phyloP scores from a whole-genome alignment of 2,329 filamentous ascomycete species.

The Aspergillus fijiensis region DNA sequence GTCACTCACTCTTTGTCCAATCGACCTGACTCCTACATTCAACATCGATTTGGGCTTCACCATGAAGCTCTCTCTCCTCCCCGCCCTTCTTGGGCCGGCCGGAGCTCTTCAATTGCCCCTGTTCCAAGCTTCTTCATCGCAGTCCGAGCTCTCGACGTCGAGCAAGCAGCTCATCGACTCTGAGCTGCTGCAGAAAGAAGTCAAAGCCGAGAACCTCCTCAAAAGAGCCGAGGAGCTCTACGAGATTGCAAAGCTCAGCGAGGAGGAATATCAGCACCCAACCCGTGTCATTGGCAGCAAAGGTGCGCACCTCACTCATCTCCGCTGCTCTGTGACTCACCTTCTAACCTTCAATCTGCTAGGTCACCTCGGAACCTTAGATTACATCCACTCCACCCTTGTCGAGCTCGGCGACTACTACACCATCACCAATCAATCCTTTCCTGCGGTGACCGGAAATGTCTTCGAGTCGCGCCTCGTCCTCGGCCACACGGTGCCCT shows the following conservation, averaged over 20 bases:
- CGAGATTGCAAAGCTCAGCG: slow-evolving; percentile 59
- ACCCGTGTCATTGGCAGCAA: slow-evolving; percentile 69
- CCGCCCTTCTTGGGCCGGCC: slow-evolving; percentile 11
- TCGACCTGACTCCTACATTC: background rate
- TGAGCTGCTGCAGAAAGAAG: slow-evolving; percentile 41
- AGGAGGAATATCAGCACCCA: slow-evolving; percentile 64
- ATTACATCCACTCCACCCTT: slow-evolving; percentile 61
- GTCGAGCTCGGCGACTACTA: slow-evolving; percentile 36
- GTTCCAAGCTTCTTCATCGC: background rate
- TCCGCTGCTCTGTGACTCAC: background rate
- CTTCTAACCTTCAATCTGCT: background rate
- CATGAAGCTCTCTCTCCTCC: background rate
- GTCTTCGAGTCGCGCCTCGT: slow-evolving; percentile 61
- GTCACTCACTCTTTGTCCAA: background rate
- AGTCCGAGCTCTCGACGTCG: slow-evolving; percentile 18
- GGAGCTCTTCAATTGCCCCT: slow-evolving; percentile 24
- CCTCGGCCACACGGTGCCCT: slow-evolving; percentile 55
- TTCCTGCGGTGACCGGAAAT: slow-evolving; percentile 60
- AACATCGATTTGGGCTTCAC: background rate
- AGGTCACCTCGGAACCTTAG: slow-evolving; percentile 62
- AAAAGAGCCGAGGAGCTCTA: slow-evolving; percentile 62
- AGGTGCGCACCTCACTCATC: slow-evolving; percentile 45
- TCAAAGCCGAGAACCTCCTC: slow-evolving; percentile 57
- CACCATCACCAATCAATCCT: slow-evolving; percentile 52
- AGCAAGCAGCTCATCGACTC: slow-evolving; percentile 49